phyloP scores from a whole-genome alignment of 305 asterid genomes.

The Fraxinus greggii region DNA sequence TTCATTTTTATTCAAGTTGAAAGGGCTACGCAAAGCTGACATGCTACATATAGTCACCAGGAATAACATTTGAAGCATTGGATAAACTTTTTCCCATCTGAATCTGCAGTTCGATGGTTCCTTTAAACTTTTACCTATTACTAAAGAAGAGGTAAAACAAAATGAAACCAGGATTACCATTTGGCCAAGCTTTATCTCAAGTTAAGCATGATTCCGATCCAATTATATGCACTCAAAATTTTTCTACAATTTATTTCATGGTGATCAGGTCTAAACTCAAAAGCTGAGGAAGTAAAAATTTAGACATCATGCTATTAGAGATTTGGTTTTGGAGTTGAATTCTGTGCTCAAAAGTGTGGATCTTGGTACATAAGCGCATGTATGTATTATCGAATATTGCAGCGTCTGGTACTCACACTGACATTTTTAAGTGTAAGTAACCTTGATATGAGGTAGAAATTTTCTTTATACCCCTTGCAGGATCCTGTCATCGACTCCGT shows the following conservation, averaged over 20 bases:
- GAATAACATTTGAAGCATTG: neutral
- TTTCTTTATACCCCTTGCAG: constrained; percentile 29
- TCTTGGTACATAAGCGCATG: neutral
- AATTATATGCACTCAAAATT: neutral
- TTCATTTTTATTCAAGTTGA: neutral
- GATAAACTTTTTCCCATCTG: neutral
- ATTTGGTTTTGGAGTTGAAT: neutral
- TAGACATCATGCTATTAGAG: neutral
- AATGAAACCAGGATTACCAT: neutral
- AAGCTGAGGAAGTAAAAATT: neutral
- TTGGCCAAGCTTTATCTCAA: neutral
- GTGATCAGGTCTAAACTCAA: neutral
- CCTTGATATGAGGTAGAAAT: neutral
- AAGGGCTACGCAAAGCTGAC: neutral
- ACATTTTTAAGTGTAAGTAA: neutral
- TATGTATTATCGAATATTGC: neutral
- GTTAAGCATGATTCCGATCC: neutral
- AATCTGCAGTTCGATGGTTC: neutral
- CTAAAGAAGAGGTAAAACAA: neutral
- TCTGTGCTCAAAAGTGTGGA: neutral
- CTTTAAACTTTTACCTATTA: neutral
- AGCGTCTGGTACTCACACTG: neutral
- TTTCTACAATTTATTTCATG: neutral
- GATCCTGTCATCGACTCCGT: constrained; percentile 58
- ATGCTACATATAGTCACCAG: neutral